Conservation (phyloP, 306 rosid species). For the Spatholobus suberectus region DNA sequence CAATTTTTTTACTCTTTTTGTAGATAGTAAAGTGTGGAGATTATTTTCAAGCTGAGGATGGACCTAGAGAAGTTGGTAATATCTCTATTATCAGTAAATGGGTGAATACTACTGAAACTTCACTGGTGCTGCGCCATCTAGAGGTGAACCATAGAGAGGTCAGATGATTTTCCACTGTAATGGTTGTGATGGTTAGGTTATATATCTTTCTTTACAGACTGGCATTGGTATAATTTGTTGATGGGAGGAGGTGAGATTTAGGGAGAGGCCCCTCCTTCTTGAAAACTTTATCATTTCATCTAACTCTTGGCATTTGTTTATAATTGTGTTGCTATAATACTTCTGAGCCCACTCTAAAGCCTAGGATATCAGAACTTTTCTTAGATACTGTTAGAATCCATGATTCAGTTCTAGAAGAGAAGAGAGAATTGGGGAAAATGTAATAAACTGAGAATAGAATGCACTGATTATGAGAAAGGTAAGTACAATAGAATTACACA, state of each 20-base stretch:
- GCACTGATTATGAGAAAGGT: too few relatives aligned
- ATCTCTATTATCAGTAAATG: slow-evolving; percentile 70
- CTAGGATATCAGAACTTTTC: slow-evolving; percentile 7
- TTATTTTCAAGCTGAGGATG: slow-evolving; percentile 90
- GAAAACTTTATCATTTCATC: slow-evolving; percentile 10
- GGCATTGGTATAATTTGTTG: neutral
- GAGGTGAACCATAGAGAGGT: slow-evolving; percentile 82
- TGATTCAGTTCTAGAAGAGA: too few relatives aligned
- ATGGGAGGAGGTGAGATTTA: neutral
- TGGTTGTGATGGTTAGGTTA: neutral
- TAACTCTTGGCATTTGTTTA: neutral
- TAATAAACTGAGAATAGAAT: too few relatives aligned
- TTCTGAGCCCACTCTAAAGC: neutral
- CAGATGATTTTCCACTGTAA: slow-evolving; percentile 32
- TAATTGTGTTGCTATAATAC: slow-evolving; percentile 5
- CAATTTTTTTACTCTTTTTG: neutral
- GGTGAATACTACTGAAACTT: slow-evolving; percentile 64
- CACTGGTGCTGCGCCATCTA: slow-evolving; percentile 71
- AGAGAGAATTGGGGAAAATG: too few relatives aligned
- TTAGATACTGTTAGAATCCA: too few relatives aligned
- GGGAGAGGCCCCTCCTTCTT: neutral
- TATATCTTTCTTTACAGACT: slow-evolving; percentile 34
- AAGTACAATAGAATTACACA: too few relatives aligned
- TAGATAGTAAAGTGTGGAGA: slow-evolving; percentile 87
- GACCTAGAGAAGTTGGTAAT: slow-evolving; percentile 89